Evolutionary conservation across 1,284 basidiomycete species (phyloP), one percentile per base, ranked within the genome.

Genomic region (Wolfiporia cocos): DNA sequence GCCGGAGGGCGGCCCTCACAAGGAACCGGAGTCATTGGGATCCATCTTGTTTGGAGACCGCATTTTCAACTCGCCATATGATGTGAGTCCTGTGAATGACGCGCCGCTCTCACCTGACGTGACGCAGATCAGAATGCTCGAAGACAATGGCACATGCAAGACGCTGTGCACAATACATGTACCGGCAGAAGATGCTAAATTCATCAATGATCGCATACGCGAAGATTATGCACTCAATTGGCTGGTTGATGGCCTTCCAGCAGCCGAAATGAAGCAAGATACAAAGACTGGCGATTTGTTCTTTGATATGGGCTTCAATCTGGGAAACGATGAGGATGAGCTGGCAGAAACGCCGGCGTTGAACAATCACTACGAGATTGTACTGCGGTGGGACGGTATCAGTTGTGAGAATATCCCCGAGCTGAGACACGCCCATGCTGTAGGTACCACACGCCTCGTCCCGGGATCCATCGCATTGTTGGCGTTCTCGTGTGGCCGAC

Each of bases 151-250:
- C 31, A 82, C 83, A 2, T 99, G 95, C 61, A 73, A 77, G 52
- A 75, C 74, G 10, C 73, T 98, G 3, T 98, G 95, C 63, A 70
- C 67, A 20, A 48, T 61, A 15, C 66, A 69, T 20, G 73, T 96
- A 11, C 73, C 80, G 0, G 68, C 70, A 15, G 77, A 86, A 45
- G 86, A 95, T 50, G 84, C 86, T 15, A 81, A 77, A 49, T 96
- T 96, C 62, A 85, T 98, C 61, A 96, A 96, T 55, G 83, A 87
- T 45, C 83, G 92, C 39, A 95, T 98, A 59, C 74, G 75, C 35
- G 92, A 97, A 61, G 88, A 93, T 58, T 98, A 97, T 58, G 91
- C 92, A 0, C 68, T 97, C 49, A 97, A 97, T 59, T 95, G 93
- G 84, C 81, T 98, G 42, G 73, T 98, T 34, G 94, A 98, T 56